These are phyloP conservation scores for Blastocystis sp. DNA, from an alignment of 352 stramenopile genomes.

Conservation along the genomic window DNA sequence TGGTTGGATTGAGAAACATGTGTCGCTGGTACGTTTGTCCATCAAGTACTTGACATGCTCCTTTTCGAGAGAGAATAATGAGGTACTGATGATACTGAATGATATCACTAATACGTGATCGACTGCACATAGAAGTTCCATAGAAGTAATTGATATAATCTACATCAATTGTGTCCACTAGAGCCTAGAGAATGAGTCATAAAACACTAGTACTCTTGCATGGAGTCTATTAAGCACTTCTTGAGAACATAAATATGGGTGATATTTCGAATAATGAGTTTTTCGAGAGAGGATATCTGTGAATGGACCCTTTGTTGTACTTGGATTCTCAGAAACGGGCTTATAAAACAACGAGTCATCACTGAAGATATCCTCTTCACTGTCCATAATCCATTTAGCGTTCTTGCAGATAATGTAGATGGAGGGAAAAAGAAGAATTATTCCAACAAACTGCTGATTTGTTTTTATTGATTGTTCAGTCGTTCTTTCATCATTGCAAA, in stretches of 20 bases:
- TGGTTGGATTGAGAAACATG: conserved; percentile 55
- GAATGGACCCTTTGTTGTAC: background rate
- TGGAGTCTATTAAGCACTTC: background rate
- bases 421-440: too few relatives aligned
- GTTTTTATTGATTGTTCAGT: too few relatives aligned
- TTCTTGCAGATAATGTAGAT: too few relatives aligned
- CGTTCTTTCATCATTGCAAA: too few relatives aligned
- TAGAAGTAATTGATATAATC: conserved; percentile 39
- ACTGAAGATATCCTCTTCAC: conserved; percentile 24
- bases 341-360: conserved; percentile 37
- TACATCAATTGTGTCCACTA: conserved; percentile 19
- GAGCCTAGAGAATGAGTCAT: background rate
- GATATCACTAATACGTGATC: conserved; percentile 16
- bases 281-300: background rate
- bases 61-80: conserved; percentile 21
- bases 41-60: background rate
- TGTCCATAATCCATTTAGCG: too few relatives aligned
- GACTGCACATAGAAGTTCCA: conserved; percentile 22
- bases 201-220: background rate
- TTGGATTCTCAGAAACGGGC: background rate
- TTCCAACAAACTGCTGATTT: too few relatives aligned
- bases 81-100: conserved; percentile 35
- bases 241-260: background rate
- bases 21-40: background rate
- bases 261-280: background rate